phyloP scores from a whole-genome alignment of 1,284 basidiomycete species.

The Ceratobasidium sp. region DNA sequence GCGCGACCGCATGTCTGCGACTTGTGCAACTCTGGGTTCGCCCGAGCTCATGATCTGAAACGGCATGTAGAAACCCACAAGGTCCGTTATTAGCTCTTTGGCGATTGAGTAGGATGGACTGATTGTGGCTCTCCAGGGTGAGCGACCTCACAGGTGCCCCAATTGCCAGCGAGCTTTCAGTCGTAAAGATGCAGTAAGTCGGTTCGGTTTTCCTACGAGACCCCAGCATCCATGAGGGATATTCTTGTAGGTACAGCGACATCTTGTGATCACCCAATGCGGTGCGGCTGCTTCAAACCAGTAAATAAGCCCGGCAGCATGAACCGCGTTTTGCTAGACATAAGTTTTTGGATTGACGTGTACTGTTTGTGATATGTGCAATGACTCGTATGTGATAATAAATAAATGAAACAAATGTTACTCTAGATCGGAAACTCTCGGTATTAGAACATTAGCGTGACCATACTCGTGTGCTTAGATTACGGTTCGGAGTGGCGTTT shows the following conservation, averaged over 20 bases:
- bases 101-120: not conserved
- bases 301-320: not conserved
- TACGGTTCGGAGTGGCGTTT: slow-evolving; percentile 9
- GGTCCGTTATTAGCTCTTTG: not conserved
- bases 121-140: slow-evolving; percentile 5
- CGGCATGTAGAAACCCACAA: slow-evolving; percentile 31
- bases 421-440: not conserved
- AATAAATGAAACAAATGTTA: not conserved
- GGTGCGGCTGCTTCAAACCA: slow-evolving; percentile 2
- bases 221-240: too few relatives aligned
- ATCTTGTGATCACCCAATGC: slow-evolving; percentile 15
- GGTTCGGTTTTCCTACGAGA: not conserved
- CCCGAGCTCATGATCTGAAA: slow-evolving; percentile 25
- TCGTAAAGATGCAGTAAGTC: slow-evolving; percentile 38
- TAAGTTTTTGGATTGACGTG: not conserved
- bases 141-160: slow-evolving; percentile 14
- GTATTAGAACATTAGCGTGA: not conserved
- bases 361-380: not conserved
- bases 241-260: slow-evolving; percentile 14
- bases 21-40: slow-evolving; percentile 25
- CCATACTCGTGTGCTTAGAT: not conserved
- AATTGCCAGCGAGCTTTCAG: slow-evolving; percentile 15
- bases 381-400: not conserved
- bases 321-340: too few relatives aligned
- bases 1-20: slow-evolving; percentile 19